These are phyloP conservation scores for Mycena chlorophos DNA, from an alignment of 768 basidiomycete species.

Conservation along the genomic window DNA sequence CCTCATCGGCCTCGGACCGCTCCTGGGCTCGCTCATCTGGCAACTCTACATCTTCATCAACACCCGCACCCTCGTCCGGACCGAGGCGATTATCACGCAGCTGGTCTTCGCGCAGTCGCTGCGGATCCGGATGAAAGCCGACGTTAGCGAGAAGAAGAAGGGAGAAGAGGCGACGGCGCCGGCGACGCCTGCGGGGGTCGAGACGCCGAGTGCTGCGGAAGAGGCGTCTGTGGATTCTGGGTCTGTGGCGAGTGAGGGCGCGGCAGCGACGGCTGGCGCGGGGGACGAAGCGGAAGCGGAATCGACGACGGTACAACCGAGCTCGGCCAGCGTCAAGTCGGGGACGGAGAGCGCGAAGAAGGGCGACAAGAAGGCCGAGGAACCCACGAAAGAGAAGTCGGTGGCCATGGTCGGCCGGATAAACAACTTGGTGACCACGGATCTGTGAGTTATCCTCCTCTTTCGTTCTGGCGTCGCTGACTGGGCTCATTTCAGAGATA, in stretches of 20 bases:
- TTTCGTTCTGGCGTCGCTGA: no score
- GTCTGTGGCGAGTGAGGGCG: neutral
- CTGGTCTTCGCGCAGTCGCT: conserved; percentile 43
- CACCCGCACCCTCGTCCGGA: conserved; percentile 44
- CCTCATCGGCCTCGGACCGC: conserved; percentile 50
- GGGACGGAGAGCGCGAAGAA: conserved; percentile 40
- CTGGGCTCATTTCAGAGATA: no score
- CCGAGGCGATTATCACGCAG: conserved; percentile 47
- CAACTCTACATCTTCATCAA: conserved; percentile 56
- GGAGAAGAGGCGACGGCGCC: conserved; percentile 55
- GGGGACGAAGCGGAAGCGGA: conserved; percentile 4
- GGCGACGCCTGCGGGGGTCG: conserved; percentile 16
- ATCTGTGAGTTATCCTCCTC: no score
- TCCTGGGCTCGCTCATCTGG: conserved; percentile 40
- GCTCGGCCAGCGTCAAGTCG: conserved; percentile 27
- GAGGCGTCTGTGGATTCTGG: neutral
- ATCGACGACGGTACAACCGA: conserved; percentile 8
- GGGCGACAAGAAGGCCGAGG: neutral
- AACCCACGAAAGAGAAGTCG: conserved; percentile 26
- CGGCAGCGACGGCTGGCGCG: neutral
- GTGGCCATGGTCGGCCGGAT: conserved; percentile 65
- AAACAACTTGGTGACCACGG: conserved; percentile 74
- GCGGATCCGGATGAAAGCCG: neutral
- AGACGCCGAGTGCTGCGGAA: no score
- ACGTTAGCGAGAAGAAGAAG: conserved; percentile 29